Evolutionary conservation across 805 yeast species (phyloP).

Genomic region (Kodamaea leandrae): DNA sequence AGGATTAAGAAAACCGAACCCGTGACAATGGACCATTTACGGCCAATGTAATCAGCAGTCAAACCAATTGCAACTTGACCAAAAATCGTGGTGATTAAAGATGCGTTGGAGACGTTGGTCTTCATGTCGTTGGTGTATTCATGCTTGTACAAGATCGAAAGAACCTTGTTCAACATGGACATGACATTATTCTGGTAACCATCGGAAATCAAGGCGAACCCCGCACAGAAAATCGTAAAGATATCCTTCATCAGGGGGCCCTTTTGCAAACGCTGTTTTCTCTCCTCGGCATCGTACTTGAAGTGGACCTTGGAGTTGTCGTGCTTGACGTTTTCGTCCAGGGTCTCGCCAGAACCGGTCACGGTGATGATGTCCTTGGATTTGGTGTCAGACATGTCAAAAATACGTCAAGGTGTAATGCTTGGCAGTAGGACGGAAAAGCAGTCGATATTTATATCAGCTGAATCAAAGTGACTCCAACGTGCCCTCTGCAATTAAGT

Average conservation of each 20-base stretch:
- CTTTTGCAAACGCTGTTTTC: constrained; percentile 27
- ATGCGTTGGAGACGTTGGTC: constrained; percentile 67
- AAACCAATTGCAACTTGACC: constrained; percentile 69
- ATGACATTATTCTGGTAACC: constrained; percentile 75
- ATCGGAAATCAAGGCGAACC: constrained; percentile 73
- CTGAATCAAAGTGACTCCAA: too few relatives aligned
- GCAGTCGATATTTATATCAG: too few relatives aligned
- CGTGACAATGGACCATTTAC: constrained; percentile 67
- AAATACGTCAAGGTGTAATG: not conserved
- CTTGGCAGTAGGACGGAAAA: too few relatives aligned
- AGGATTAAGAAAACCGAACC: constrained; percentile 61
- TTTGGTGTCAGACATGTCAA: constrained; percentile 1
- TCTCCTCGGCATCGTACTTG: constrained; percentile 32
- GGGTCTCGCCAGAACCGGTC: constrained; percentile 1
- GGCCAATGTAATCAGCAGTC: constrained; percentile 61
- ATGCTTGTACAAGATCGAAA: constrained; percentile 46
- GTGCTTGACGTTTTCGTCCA: constrained; percentile 7
- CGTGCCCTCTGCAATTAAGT: not conserved
- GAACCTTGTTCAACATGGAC: constrained; percentile 64
- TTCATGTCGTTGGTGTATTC: constrained; percentile 46
- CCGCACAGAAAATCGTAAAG: constrained; percentile 58
- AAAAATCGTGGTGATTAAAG: constrained; percentile 65
- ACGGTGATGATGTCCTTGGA: constrained; percentile 4
- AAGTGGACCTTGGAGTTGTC: constrained; percentile 14
- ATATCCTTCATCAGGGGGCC: constrained; percentile 29